These are phyloP conservation scores for Beauveria sp. DNA, from an alignment of 2,329 filamentous ascomycete species.

Conservation along the genomic window DNA sequence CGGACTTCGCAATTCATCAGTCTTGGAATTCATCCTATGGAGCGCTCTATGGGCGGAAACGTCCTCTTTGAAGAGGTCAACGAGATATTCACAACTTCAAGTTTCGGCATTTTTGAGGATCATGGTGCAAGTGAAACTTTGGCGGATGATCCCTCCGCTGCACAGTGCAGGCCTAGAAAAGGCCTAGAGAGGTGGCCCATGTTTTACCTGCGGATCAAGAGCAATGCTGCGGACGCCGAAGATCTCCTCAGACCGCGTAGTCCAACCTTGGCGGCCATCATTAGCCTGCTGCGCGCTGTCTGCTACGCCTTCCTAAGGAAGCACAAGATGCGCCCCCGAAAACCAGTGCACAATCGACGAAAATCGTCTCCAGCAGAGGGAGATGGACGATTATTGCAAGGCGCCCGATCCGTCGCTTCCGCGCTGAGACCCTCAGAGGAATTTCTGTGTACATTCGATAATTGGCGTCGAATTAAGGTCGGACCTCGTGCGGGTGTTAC, in stretches of 20 bases:
- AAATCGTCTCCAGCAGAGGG: not conserved
- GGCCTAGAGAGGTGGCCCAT: conserved; percentile 78
- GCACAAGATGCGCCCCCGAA: conserved; percentile 57
- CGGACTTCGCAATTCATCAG: conserved; percentile 75
- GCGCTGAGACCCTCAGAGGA: not conserved
- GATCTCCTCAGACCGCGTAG: not conserved
- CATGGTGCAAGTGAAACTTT: conserved; percentile 23
- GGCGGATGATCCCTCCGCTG: not conserved
- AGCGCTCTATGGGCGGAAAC: conserved; percentile 47
- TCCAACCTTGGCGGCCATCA: conserved; percentile 36
- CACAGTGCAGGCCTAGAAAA: conserved; percentile 43
- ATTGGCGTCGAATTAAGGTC: conserved; percentile 31
- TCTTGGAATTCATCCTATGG: conserved; percentile 62
- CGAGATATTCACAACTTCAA: conserved; percentile 64
- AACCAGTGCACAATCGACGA: conserved; percentile 14
- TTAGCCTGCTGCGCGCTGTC: conserved; percentile 61
- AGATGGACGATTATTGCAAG: not conserved
- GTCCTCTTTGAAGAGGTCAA: conserved; percentile 75
- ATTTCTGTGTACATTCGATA: conserved; percentile 24
- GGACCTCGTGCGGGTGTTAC: conserved; percentile 13
- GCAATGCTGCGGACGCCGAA: conserved; percentile 30
- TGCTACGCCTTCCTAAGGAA: conserved; percentile 68
- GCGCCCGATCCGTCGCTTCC: not conserved
- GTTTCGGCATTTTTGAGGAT: conserved; percentile 60
- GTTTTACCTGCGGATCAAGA: conserved; percentile 69